Conservation (phyloP, 306 rosid species). For the Herpetospermum pedunculosum region DNA sequence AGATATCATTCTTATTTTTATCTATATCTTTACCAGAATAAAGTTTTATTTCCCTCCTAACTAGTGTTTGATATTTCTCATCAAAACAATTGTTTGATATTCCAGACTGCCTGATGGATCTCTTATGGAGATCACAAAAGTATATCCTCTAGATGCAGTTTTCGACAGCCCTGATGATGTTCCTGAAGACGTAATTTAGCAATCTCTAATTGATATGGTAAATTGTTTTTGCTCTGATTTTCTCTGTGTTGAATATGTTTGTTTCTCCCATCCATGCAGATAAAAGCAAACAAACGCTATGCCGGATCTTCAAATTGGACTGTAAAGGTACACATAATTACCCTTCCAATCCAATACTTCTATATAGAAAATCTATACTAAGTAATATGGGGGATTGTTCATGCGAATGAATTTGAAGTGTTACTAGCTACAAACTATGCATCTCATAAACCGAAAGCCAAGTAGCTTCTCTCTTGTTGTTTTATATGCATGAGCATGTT, state of each 20-base stretch:
- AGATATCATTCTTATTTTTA: neutral
- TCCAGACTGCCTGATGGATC: slow-evolving; percentile 86
- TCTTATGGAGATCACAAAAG: slow-evolving; percentile 74
- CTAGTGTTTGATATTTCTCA: slow-evolving; percentile 14
- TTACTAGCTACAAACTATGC: neutral
- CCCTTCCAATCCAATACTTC: neutral
- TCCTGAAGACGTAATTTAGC: slow-evolving; percentile 74
- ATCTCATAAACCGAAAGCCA: neutral
- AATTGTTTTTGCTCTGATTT: neutral
- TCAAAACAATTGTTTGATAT: slow-evolving; percentile 12
- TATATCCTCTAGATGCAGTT: slow-evolving; percentile 92
- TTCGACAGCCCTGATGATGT: slow-evolving; percentile 81
- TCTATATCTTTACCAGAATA: neutral
- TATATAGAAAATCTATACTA: neutral
- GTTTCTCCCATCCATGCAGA: slow-evolving; percentile 26
- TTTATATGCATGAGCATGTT: neutral
- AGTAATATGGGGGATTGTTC: neutral
- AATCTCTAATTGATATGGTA: neutral
- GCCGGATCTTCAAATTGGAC: slow-evolving; percentile 90
- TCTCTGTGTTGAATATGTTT: neutral
- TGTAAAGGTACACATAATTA: slow-evolving; percentile 43
- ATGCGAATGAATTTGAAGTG: neutral
- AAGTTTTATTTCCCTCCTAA: slow-evolving; percentile 13
- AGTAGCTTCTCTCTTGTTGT: neutral
- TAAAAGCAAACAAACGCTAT: slow-evolving; percentile 82